Percentiles rank a stretch among this genome's conserved stretches.
phyloP scores from a whole-genome alignment of 1,139 yeast genomes.

The Sugiyamaella xylanicola region DNA sequence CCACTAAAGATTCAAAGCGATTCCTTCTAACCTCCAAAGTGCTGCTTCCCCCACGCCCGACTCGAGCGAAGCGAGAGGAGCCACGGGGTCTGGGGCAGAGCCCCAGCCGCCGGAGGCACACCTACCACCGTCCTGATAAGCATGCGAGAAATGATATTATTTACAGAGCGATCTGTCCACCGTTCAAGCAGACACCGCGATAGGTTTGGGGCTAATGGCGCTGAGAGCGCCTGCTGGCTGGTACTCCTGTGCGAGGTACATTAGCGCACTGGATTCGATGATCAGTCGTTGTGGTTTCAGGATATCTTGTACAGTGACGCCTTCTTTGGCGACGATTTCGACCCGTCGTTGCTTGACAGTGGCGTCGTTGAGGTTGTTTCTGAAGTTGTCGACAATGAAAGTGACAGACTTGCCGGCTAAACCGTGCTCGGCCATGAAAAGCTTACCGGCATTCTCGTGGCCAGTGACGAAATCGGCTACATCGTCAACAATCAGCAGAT shows the following conservation, averaged over 20 bases:
- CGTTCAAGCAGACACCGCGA: constrained; percentile 13
- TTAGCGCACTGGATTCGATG: constrained; percentile 74
- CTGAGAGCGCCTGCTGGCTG: constrained; percentile 22
- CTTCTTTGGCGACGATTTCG: constrained; percentile 72
- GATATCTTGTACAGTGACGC: constrained; percentile 80
- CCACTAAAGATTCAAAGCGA: too few species aligned
- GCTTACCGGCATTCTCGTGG: constrained; percentile 55
- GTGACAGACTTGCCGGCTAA: constrained; percentile 60
- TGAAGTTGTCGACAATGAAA: constrained; percentile 62
- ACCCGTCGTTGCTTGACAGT: constrained; percentile 54
- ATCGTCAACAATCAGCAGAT: constrained; percentile 67
- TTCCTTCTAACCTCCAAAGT: too few species aligned
- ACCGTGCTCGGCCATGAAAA: constrained; percentile 61
- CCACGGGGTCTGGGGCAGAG: constrained; percentile 16
- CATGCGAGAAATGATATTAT: constrained; percentile 13
- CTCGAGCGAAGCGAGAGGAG: too few species aligned
- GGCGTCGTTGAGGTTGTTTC: constrained; percentile 55
- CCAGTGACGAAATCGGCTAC: constrained; percentile 53
- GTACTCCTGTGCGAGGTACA: constrained; percentile 43
- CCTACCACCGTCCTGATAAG: neutral
- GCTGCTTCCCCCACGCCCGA: too few species aligned
- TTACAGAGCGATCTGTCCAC: neutral
- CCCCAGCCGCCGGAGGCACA: constrained; percentile 9
- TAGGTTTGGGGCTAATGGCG: constrained; percentile 23
- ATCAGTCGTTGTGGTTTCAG: constrained; percentile 77